Conservation (phyloP, 1,284 basidiomycete species). For the Sanghuangporus baumii region DNA sequence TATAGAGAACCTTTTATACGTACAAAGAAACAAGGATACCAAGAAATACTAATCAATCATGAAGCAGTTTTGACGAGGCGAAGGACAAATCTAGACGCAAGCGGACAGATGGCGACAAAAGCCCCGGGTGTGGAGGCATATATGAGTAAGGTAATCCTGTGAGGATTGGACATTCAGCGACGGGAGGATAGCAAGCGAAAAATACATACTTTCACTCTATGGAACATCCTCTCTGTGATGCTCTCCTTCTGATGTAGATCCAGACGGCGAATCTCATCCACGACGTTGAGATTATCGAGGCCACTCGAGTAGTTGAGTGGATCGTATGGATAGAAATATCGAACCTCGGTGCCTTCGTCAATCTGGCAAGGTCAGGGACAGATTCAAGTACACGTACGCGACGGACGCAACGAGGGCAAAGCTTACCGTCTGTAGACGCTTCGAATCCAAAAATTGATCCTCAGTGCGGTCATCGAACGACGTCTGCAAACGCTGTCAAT, state of each 20-base stretch:
- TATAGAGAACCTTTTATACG: not conserved
- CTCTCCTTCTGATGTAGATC: not conserved
- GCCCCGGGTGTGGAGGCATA: not conserved
- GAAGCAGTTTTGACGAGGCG: not conserved
- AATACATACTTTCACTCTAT: not conserved
- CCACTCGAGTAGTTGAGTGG: not conserved
- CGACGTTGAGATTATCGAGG: not conserved
- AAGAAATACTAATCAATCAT: not conserved
- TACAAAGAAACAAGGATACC: not conserved
- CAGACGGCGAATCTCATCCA: not conserved
- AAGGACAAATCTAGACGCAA: not conserved
- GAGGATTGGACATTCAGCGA: not conserved
- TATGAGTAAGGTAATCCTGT: not conserved
- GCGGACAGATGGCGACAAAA: not conserved
- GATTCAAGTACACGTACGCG: not conserved
- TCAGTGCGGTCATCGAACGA: conserved; percentile 2
- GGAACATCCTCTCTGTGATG: not conserved
- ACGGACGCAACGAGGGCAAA: not conserved
- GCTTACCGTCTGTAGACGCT: not conserved
- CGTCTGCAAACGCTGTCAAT: not conserved
- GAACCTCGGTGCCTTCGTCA: not conserved
- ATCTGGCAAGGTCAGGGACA: not conserved
- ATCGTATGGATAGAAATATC: not conserved
- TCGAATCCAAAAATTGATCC: conserved; percentile 3
- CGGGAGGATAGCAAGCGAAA: not conserved